These are phyloP conservation scores for Magnusiomyces clavatus DNA, from an alignment of 1,139 yeast genomes.

Conservation along the genomic window DNA sequence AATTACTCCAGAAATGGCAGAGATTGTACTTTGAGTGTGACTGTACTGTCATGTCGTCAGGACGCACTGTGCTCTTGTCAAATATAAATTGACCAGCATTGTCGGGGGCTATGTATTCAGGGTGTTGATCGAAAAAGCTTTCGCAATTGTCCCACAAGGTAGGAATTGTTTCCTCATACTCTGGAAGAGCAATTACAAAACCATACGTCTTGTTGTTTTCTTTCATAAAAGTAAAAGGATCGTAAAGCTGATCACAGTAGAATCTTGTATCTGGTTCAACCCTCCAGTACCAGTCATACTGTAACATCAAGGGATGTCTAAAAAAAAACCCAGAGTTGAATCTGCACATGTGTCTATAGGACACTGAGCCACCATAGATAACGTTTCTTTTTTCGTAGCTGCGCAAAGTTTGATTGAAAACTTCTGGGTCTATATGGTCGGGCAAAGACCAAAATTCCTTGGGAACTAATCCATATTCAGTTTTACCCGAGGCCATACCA, in stretches of 20 bases:
- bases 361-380: constrained; percentile 66
- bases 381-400: constrained; percentile 53
- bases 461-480: constrained; percentile 67
- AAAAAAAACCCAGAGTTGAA: constrained; percentile 80
- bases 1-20: constrained; percentile 95
- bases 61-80: constrained; percentile 37
- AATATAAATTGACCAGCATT: constrained; percentile 66
- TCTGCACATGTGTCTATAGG: constrained; percentile 80
- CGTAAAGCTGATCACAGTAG: constrained; percentile 57
- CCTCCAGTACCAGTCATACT: constrained; percentile 83
- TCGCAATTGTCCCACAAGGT: constrained; percentile 74
- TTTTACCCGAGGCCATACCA: constrained; percentile 76
- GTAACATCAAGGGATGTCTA: constrained; percentile 55
- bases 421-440: constrained; percentile 36
- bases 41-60: constrained; percentile 34
- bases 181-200: constrained; percentile 70
- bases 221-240: constrained; percentile 83
- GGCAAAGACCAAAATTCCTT: constrained; percentile 67
- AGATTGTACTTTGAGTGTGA: constrained; percentile 54
- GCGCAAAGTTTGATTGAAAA: constrained; percentile 42
- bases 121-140: constrained; percentile 51
- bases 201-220: constrained; percentile 71
- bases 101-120: constrained; percentile 57
- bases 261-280: constrained; percentile 89
- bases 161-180: constrained; percentile 77